Evolutionary conservation across 2,329 filamentous ascomycete genomes (phyloP), one percentile per base, ranked within the genome.

Genomic region (Talaromyces amestolkiae): DNA sequence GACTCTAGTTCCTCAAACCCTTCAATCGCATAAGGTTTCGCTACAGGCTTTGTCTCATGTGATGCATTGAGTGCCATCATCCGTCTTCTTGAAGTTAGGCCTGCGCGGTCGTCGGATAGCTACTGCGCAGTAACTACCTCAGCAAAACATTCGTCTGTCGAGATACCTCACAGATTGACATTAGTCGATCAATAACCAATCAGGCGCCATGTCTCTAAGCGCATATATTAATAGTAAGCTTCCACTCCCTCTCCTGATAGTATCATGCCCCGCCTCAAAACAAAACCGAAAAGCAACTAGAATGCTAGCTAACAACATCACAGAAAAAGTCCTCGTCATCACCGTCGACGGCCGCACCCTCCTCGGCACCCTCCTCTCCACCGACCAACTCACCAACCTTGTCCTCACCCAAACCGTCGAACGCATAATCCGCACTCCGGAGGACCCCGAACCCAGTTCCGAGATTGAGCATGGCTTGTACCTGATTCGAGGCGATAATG

Each of bases 401-500:
- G 93, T 98, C 31, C 85, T 99, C 13, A 87, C 88, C 70, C 85
- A 91, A 69, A 92, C 94, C 3, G 83, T 93, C 68, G 95, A 99
- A 79, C 91, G 95, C 70, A 91, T 97, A 68, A 97, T 99, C 72
- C 90, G 92, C 69, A 89, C 91, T 1, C 85, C 86, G 51, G 93
- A 97, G 74, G 92, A 97, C 74, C 85, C 87, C 47, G 92, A 96
- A 71, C 86, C 89, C 0, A 96, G 91, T 51, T 87, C 89, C 66
- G 88, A 95, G 75, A 89, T 95, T 19, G 88, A 90, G 4, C 87
- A 97, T 68, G 95, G 95, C 1, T 81, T 98, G 6, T 98, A 97
- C 77, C 85, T 99, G 65, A 91, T 99, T 65, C 87, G 95, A 67
- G 95, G 95, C 61, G 95, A 99, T 77, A 97, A 96, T 74, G 94